These are phyloP conservation scores for Alternaria gaisen DNA, from an alignment of 2,329 filamentous ascomycete species.

Conservation along the genomic window DNA sequence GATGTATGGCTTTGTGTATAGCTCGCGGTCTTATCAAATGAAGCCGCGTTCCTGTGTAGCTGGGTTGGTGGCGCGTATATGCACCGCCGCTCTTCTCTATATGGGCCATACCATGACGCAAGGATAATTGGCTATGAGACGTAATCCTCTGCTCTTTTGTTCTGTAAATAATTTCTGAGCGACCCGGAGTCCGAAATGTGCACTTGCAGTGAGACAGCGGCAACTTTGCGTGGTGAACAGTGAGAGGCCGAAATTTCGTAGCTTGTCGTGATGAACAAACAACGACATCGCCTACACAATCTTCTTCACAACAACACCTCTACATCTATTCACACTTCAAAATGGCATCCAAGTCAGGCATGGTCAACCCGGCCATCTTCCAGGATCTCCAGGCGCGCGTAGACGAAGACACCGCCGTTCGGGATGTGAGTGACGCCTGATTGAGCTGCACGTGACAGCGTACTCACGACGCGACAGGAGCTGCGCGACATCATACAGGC, in stretches of 20 bases:
- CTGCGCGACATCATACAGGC: slow-evolving; percentile 82
- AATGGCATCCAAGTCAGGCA: slow-evolving; percentile 52
- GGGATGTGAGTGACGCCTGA: slow-evolving; percentile 66
- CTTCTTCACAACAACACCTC: background rate
- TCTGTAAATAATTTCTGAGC: background rate
- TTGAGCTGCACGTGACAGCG: slow-evolving; percentile 36
- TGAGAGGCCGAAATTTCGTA: slow-evolving; percentile 1
- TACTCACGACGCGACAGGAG: slow-evolving; percentile 59
- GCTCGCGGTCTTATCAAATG: background rate
- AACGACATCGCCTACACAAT: background rate
- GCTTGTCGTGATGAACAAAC: slow-evolving; percentile 1
- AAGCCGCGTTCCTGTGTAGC: background rate
- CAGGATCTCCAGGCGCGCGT: slow-evolving; percentile 86
- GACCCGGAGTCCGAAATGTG: rapidly evolving
- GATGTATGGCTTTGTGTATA: background rate
- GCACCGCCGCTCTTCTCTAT: background rate
- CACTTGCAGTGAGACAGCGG: background rate
- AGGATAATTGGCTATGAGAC: too few species aligned
- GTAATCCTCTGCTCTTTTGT: background rate
- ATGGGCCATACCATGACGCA: background rate
- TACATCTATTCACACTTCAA: background rate
- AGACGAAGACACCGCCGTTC: slow-evolving; percentile 83
- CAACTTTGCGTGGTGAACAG: background rate
- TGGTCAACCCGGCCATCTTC: slow-evolving; percentile 86
- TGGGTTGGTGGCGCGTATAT: background rate